phyloP scores from a whole-genome alignment of 129 eudicot genomes.

The Heracleum sosnowskyi region DNA sequence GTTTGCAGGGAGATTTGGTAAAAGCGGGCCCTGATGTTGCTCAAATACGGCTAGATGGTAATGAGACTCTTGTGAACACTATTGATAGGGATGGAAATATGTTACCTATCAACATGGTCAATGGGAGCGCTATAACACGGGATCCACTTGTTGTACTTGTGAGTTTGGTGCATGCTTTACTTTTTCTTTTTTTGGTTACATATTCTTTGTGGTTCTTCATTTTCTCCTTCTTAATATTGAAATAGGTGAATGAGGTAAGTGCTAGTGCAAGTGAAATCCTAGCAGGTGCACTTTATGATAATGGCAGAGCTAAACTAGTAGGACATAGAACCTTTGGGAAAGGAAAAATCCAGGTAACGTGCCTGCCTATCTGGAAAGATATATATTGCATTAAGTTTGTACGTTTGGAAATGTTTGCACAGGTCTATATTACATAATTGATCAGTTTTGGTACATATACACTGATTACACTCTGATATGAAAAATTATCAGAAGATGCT shows the following conservation, averaged over 20 bases:
- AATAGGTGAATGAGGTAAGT: constrained; percentile 81
- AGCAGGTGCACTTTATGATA: constrained; percentile 93
- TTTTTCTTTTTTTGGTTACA: neutral
- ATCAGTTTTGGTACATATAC: no score
- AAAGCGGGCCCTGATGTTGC: no score
- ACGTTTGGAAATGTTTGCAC: neutral
- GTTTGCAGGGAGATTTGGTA: no score
- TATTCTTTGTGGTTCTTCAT: neutral
- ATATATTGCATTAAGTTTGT: neutral
- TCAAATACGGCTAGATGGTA: no score
- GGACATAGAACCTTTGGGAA: constrained; percentile 87
- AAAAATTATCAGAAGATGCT: neutral
- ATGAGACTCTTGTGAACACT: no score
- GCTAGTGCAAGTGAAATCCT: constrained; percentile 92
- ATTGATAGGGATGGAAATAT: no score
- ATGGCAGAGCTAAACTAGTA: constrained; percentile 80
- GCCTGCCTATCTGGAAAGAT: neutral
- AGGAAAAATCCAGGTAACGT: constrained; percentile 78
- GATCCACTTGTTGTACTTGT: no score
- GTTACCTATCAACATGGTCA: no score
- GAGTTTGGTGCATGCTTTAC: no score
- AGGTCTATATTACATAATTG: no score
- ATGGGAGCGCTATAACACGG: no score
- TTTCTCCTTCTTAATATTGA: neutral
- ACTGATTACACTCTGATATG: no score